Conservation (phyloP, 192 early-diverging fungal species). For the Coemansia sp. region DNA sequence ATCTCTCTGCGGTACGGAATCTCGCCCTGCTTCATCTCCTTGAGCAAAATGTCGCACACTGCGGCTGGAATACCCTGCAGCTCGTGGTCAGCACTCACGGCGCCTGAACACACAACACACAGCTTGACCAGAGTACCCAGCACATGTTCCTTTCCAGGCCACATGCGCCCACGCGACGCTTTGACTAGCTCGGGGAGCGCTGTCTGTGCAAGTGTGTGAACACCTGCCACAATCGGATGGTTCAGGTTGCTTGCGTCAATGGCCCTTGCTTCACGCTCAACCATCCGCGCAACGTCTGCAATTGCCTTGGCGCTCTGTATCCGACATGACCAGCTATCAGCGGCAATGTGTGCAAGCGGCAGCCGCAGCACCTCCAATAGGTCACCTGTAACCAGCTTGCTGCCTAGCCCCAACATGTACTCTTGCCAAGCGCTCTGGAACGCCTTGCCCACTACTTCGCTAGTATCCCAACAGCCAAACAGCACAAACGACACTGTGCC, state of each 20-base stretch:
- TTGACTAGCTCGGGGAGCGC: constrained; percentile 24
- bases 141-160: constrained; percentile 48
- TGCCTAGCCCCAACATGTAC: constrained; percentile 26
- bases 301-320: constrained; percentile 40
- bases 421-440: constrained; percentile 48
- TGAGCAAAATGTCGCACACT: constrained; percentile 29
- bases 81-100: neutral
- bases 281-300: constrained; percentile 21
- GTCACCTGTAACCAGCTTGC: constrained; percentile 11
- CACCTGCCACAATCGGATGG: neutral
- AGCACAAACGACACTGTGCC: constrained; percentile 29
- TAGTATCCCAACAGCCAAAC: constrained; percentile 31
- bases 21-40: constrained; percentile 28
- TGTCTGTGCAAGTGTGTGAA: constrained; percentile 11
- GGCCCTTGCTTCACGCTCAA: constrained; percentile 22
- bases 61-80: neutral
- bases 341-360: constrained; percentile 21
- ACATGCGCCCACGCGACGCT: constrained; percentile 33
- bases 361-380: constrained; percentile 23
- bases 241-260: neutral
- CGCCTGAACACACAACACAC: constrained; percentile 14
- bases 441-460: constrained; percentile 12
- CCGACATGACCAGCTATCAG: constrained; percentile 36
- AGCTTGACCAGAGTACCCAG: constrained; percentile 35
- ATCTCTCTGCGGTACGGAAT: constrained; percentile 26